Percentiles rank a stretch among this genome's conserved stretches.
Evolutionary conservation across 371 early-diverging fungal genomes (phyloP).

Genomic region (Circinella minor): DNA sequence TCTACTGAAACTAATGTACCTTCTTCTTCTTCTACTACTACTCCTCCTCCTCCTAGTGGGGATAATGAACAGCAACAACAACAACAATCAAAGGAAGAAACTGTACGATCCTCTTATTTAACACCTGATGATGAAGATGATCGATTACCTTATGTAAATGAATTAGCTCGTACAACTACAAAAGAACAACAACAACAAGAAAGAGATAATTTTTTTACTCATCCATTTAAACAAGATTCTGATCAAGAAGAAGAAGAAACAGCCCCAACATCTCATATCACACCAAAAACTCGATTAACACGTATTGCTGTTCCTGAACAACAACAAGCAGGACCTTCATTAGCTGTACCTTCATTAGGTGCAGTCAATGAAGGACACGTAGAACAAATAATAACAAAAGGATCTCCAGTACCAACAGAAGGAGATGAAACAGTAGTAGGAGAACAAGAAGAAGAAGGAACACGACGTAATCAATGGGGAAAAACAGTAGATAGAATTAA

Average conservation of each 20-base stretch:
- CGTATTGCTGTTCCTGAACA: conserved; percentile 3
- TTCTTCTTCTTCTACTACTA: not conserved
- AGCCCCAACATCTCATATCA: not conserved
- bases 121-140: conserved; percentile 30
- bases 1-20: not conserved
- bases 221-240: conserved; percentile 29
- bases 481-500: conserved; percentile 42
- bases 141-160: conserved; percentile 33
- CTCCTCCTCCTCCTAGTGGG: too few relatives aligned
- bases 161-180: conserved; percentile 17
- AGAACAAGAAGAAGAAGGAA: not conserved
- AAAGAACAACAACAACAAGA: not conserved
- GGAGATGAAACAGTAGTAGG: conserved; percentile 7
- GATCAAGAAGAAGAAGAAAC: not conserved
- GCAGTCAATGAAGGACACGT: too few relatives aligned
- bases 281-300: conserved; percentile 12
- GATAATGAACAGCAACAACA: too few relatives aligned
- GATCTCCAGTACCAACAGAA: conserved; percentile 2
- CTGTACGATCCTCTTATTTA: not conserved
- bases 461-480: conserved; percentile 41
- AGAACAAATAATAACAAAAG: too few relatives aligned
- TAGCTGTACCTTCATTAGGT: not conserved
- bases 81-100: not conserved
- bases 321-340: not conserved
- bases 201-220: conserved; percentile 36